Evolutionary conservation across 1,284 basidiomycete genomes (phyloP), one percentile per base, ranked within the genome.

Genomic region (Rhodotorula sp.): DNA sequence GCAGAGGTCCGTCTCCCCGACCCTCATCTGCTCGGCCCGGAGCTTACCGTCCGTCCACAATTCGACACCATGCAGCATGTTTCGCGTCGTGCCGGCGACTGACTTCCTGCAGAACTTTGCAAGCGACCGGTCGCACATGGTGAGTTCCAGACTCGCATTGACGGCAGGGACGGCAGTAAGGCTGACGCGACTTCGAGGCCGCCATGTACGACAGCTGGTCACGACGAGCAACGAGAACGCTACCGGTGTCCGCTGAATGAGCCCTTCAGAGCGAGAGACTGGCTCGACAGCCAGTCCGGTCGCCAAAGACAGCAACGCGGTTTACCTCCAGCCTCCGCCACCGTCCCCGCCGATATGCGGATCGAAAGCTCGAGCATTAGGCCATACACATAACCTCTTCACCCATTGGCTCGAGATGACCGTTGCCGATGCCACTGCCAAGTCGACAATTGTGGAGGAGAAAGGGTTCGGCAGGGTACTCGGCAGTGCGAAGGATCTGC

Each of bases 111-210:
- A 85, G 70, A 76, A 85, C 74, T 90, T 90, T 80, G 87, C 88
- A 15, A 90, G 88, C n/a, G 88, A 90, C 79, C 83, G 89, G 77
- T 88, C 88, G 64, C 89, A 90, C 79, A 90, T 91, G 89, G 87
- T 89, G 68, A 77, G 80, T 74, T 62, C 44, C 37, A 10, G 37
- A 42, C 37, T 12, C 14, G 37, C 37, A 10, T 42, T 42, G 37
- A 12, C 37, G 10, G 37, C 10, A 42, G 37, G 37, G 37, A 42
- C 12, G 37, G 37, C 37, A 2, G 37, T 42, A 42, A 42, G 37
- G 37, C 10, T 42, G 8, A 42, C 37, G 10, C 37, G 37, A 12
- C 37, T 42, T 42, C 10, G 37, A 12, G 10, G 37, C 37, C 33
- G 10, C 10, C 10, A 37, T 37, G 4, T 6, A 37, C 33, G 33